Conservation (phyloP, 2,329 filamentous ascomycete genomes). For the Fusarium sarcochroum region DNA sequence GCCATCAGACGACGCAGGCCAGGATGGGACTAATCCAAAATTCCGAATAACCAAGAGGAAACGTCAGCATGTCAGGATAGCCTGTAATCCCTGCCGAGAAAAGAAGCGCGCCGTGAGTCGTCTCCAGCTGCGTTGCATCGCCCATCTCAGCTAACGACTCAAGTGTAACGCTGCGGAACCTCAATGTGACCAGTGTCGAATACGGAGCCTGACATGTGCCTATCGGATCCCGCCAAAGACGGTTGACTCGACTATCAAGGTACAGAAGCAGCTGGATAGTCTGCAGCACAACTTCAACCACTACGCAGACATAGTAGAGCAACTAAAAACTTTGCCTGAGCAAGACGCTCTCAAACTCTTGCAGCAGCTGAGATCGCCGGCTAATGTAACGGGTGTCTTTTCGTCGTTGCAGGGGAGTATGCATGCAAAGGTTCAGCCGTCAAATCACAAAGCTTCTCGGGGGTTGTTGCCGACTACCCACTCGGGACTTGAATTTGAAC, state of each 20-base stretch:
- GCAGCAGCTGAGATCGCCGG: not conserved
- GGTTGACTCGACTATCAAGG: conserved; percentile 11
- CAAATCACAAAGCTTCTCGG: conserved; percentile 6
- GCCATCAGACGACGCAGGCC: conserved; percentile 1
- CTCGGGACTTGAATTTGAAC: conserved; percentile 12
- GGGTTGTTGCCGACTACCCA: conserved; percentile 4
- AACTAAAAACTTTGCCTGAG: not conserved
- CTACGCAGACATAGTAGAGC: conserved; percentile 6
- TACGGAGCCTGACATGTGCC: not conserved
- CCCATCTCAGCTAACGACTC: not conserved
- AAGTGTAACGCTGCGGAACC: conserved; percentile 17
- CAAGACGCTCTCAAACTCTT: conserved; percentile 7
- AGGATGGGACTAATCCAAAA: not conserved
- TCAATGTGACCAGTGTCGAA: conserved; percentile 18
- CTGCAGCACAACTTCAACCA: conserved; percentile 9
- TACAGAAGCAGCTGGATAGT: conserved; percentile 16
- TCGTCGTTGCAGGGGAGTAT: not conserved
- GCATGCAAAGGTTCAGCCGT: not conserved
- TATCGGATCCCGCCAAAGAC: conserved; percentile 18
- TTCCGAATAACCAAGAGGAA: conserved; percentile 4
- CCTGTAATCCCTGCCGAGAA: conserved; percentile 21
- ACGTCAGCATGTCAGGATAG: conserved; percentile 21
- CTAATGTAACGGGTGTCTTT: not conserved
- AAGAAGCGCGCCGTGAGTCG: conserved; percentile 21
- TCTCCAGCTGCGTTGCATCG: not conserved